Conservation (phyloP, 2,329 filamentous ascomycete species). For the Metarhizium album region DNA sequence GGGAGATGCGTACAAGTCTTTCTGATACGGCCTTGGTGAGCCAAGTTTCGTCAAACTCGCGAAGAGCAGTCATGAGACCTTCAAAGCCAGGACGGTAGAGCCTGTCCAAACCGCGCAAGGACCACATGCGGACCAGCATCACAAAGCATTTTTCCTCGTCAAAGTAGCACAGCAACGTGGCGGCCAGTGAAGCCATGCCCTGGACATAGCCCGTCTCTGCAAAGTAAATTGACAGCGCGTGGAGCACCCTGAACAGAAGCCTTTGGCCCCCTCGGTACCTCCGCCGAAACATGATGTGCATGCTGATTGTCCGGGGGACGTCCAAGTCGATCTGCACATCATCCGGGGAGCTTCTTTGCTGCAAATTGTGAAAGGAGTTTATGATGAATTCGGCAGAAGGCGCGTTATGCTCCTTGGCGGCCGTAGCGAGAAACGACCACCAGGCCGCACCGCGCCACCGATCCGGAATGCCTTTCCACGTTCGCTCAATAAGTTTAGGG, state of each 20-base stretch:
- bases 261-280: conserved; percentile 89
- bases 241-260: conserved; percentile 82
- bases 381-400: conserved; percentile 63
- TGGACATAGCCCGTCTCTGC: conserved; percentile 91
- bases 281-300: conserved; percentile 93
- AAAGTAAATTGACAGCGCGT: conserved; percentile 84
- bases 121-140: conserved; percentile 94
- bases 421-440: conserved; percentile 81
- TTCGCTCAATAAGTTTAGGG: conserved; percentile 78
- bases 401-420: conserved; percentile 54
- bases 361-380: conserved; percentile 59
- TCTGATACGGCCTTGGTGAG: conserved; percentile 68
- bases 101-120: conserved; percentile 71
- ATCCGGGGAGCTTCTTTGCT: conserved; percentile 67
- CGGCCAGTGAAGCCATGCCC: conserved; percentile 89
- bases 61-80: conserved; percentile 75
- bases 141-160: conserved; percentile 91
- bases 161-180: conserved; percentile 90
- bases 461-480: conserved; percentile 97
- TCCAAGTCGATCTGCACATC: conserved; percentile 97
- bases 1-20: conserved; percentile 55
- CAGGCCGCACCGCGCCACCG: conserved; percentile 88
- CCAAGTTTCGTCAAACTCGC: conserved; percentile 80
- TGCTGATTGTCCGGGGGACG: conserved; percentile 86
- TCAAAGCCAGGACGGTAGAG: conserved; percentile 78